A percentile compares a stretch with the other conserved stretches of the same genome.
phyloP scores from a whole-genome alignment of 768 basidiomycete genomes.

The Lactarius sanguifluus region DNA sequence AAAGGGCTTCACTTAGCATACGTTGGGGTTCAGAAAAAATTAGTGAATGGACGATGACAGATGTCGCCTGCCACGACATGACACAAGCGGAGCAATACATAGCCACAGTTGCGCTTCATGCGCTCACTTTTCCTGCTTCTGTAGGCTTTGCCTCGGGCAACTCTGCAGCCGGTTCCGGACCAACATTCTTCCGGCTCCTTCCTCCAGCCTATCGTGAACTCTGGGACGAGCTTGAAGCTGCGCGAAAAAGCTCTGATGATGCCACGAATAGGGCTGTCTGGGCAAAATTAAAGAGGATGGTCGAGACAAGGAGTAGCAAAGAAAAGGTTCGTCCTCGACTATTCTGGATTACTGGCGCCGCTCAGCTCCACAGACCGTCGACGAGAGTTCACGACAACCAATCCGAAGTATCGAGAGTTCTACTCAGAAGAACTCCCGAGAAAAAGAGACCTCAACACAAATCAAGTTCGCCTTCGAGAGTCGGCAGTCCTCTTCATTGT shows the following conservation, averaged over 20 bases:
- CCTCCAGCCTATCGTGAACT: constrained; percentile 82
- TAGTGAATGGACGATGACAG: constrained; percentile 78
- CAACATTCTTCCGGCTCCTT: constrained; percentile 74
- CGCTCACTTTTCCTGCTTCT: constrained; percentile 61
- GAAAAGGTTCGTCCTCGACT: constrained; percentile 42
- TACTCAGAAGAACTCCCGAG: constrained; percentile 11
- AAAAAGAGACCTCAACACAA: constrained; percentile 43
- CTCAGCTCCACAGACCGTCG: constrained; percentile 20
- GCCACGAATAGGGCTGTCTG: constrained; percentile 66
- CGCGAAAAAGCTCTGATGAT: constrained; percentile 61
- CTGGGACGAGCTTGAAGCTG: constrained; percentile 84
- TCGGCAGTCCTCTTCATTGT: constrained; percentile 62
- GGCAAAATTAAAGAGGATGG: constrained; percentile 61
- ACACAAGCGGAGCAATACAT: constrained; percentile 89
- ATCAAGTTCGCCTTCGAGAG: constrained; percentile 57
- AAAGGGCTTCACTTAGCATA: constrained; percentile 68
- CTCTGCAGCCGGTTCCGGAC: constrained; percentile 45
- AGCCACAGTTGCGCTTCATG: constrained; percentile 81
- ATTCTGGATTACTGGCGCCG: neutral
- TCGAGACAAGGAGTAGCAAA: constrained; percentile 58
- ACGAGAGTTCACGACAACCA: constrained; percentile 2
- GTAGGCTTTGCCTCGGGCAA: constrained; percentile 63
- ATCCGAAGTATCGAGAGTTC: neutral
- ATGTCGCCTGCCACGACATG: constrained; percentile 76
- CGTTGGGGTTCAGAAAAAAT: constrained; percentile 65